phyloP scores from a whole-genome alignment of 148 eudicot genomes.

The Cornus suecica region DNA sequence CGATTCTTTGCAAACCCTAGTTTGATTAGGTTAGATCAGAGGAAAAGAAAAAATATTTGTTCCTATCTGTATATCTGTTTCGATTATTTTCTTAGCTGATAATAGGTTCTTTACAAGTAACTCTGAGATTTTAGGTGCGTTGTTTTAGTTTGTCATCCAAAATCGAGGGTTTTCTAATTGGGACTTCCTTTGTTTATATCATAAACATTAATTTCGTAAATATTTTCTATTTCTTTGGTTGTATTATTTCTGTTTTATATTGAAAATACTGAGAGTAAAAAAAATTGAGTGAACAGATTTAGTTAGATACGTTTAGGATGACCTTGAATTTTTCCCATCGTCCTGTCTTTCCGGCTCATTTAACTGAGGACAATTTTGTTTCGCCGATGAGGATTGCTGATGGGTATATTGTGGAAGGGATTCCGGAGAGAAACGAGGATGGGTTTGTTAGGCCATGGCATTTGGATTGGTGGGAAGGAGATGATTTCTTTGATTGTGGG shows the following conservation, averaged over 20 bases:
- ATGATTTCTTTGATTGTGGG: too few relatives aligned
- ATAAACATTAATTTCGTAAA: neutral
- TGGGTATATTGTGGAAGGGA: conserved; percentile 46
- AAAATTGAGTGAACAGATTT: neutral
- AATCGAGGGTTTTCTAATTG: conserved; percentile 71
- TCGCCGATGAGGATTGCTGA: conserved; percentile 52
- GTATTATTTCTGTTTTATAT: neutral
- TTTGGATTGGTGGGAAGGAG: neutral
- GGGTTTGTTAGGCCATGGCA: conserved; percentile 19
- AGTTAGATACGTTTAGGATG: conserved; percentile 32
- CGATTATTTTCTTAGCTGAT: conserved; percentile 13
- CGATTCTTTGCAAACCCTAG: conserved; percentile 21
- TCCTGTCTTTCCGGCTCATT: conserved; percentile 54
- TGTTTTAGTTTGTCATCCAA: conserved; percentile 68
- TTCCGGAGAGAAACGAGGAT: conserved; percentile 39
- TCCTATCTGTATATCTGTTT: conserved; percentile 11
- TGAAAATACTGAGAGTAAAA: conserved; percentile 6
- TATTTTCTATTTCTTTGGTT: conserved; percentile 9
- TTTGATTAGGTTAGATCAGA: conserved; percentile 10
- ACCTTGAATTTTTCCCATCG: conserved; percentile 78
- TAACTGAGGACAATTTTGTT: conserved; percentile 51
- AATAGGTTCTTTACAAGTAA: conserved; percentile 26
- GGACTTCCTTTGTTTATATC: neutral
- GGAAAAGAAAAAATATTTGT: conserved; percentile 6
- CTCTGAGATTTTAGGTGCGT: conserved; percentile 81